Base-by-base conservation (phyloP, 2,329 filamentous ascomycete species). In the Colletotrichum brevisporum region DNA sequence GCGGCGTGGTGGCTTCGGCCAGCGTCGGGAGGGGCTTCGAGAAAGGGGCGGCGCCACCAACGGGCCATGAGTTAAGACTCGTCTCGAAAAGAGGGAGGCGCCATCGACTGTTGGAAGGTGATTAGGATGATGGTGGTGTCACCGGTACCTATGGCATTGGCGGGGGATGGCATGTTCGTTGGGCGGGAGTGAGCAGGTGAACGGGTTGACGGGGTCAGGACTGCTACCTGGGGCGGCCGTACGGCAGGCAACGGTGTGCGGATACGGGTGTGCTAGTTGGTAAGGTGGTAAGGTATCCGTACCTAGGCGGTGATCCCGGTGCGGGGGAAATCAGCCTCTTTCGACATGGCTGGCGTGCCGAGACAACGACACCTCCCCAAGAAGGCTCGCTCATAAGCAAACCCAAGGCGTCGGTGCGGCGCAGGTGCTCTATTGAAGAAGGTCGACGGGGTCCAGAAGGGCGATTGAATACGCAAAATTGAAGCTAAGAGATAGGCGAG, bases 321-420 rank as follows among this genome's bases (percentile, higher is more conserved):
- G 66, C 63, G 60, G 51, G 65, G 66, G 43, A 53, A 31, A 61
- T 66, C 67, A 61, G 67, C 62, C 67, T 60, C 65, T 67, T 48
- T 21, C 18, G 66, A 59, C 50, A 31, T 65, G 55, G 62, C 50
- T 66, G 66, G 50, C 55, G 62, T 69, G 51, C 62, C 67, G 36
- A 69, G 62, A 66, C 67, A 47, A 69, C 62, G 50, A 66, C 67
- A 69, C 62, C 51, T 61, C 55, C 51, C 51, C 31, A 45, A 66
- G 61, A 66, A 69, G 62, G 66, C 66, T 66, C 62, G 31, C 24
- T 36, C 41, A n/a, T 5, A 24, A 6, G 54, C 21, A 1, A 6
- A 39, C 16, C 50, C 62, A 56, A 56, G 55, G 64, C 55, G 5
- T 2, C 39, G 43, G 9, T 26, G 62, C 50, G 43, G 41, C 43